Evolutionary conservation across 139 green algal genomes (phyloP), one percentile per base, ranked within the genome.

Genomic region (Desmodesmus armatus): DNA sequence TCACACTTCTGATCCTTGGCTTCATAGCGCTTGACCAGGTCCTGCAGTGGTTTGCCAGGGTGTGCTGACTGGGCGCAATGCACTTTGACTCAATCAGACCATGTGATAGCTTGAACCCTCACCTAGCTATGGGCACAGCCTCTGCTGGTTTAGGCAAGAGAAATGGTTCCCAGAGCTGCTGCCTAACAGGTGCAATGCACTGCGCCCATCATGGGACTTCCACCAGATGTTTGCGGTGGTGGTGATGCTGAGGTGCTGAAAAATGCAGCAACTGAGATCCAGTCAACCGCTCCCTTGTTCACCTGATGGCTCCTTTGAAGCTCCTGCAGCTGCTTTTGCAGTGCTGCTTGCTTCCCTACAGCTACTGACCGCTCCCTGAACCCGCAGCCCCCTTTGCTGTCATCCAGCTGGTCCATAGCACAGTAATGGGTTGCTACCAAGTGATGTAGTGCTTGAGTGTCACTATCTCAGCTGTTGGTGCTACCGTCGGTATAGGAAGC

Each of bases 311-410:
- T 55, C 3, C 62, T 66, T 13, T 19, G 27, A 29, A 55, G 55
- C 55, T 82, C 76, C 33, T 72, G 76, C 37, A 82, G 76, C 76
- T 82, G 76, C 55, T 82, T 82, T 39, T 82, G 55, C 37, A 82
- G 37, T 29, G 76, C 55, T 33, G 76, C 76, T 23, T 82, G 55
- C 37, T 55, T 55, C 15, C 76, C 76, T 29, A 82, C 76, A 35
- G 76, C 76, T 60, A 55, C 76, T 19, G 35, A 31, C 23, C 76
- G 76, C 37, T 82, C 55, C 25, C 72, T 82, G 53, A 82, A 82
- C 1, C 31, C 47, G n/a, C n/a, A n/a, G n/a, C n/a, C n/a, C n/a
- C n/a, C n/a, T n/a, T n/a, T n/a, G n/a, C n/a, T n/a, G n/a, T n/a
- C n/a, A n/a, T n/a, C n/a, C n/a, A n/a, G n/a, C n/a, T n/a, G n/a